Evolutionary conservation across 768 basidiomycete species (phyloP), one percentile per base, ranked within the genome.

Genomic region (Pseudohyphozyma bogoriensis): DNA sequence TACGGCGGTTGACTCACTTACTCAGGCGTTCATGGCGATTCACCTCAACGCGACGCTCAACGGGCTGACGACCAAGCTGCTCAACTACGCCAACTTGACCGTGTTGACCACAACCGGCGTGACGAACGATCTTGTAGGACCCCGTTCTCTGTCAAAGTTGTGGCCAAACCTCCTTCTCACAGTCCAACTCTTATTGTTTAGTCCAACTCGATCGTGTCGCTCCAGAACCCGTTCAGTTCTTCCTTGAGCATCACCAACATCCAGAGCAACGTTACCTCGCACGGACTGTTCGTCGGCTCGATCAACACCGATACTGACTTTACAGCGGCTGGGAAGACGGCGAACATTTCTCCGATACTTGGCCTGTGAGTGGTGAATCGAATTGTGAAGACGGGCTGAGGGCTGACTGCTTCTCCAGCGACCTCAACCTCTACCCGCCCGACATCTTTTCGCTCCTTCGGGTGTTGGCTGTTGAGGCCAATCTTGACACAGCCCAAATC

Each of bases 391-490:
- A n/a, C n/a, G n/a, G n/a, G n/a, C n/a, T n/a, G n/a, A 15, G 2
- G 8, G 16, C 40, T 13, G 2, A 11, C 4, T 22, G 1, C 18
- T 37, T 15, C 39, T 12, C 15, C 8, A 32, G 11, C 56, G 74
- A 81, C 66, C 79, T 86, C 79, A 85, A 86, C 69, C 78, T 83
- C 63, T 81, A 85, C 62, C 84, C 84, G 24, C 72, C 80, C 12
- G 74, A 79, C n/a, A 74, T 87, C 39, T 87, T 87, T 71, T 83
- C 84, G 0, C 75, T 87, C 28, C 83, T 84, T 35, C 80, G 84
- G n/a, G 75, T 77, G 7, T 77, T 86, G 15, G 84, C 84, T 5
- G 77, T 83, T 16, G 77, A 83, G 57, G 84, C 84, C 13, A 82
- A 83, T 1, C 70, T 84, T 55, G 75, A 80, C 60, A 79, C 80